Conservation (phyloP, 305 asterid genomes). For the Fraxinus ornus region DNA sequence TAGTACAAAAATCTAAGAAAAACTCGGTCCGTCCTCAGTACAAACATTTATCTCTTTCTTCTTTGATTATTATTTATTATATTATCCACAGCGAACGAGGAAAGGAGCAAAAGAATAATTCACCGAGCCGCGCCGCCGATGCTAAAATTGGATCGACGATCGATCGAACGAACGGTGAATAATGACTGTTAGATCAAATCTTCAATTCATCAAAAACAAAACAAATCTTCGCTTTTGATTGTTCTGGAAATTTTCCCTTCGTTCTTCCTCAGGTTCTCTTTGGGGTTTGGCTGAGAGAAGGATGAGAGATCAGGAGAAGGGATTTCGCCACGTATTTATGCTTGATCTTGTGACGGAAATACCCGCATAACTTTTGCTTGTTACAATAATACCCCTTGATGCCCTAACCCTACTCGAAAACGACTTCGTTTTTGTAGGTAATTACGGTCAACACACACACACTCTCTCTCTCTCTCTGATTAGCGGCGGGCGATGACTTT, state of each 20-base stretch:
- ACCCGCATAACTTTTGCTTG: slow-evolving; percentile 29
- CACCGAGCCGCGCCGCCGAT: background rate
- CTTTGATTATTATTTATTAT: background rate
- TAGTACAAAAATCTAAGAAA: background rate
- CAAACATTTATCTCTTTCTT: background rate
- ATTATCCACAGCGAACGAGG: background rate
- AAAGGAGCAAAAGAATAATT: background rate
- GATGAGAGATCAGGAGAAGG: slow-evolving; percentile 35
- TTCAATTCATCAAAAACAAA: background rate
- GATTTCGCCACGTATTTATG: slow-evolving; percentile 47
- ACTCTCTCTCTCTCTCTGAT: background rate
- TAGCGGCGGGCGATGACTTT: background rate
- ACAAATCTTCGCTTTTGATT: background rate
- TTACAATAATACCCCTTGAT: slow-evolving; percentile 35
- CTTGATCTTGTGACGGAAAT: slow-evolving; percentile 37
- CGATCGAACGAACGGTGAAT: background rate
- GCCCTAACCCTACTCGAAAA: slow-evolving; percentile 28
- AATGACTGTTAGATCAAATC: background rate
- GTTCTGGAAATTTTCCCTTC: slow-evolving; percentile 1
- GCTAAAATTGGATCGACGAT: background rate
- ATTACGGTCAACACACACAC: slow-evolving; percentile 24
- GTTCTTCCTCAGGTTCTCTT: slow-evolving; percentile 12
- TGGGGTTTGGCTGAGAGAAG: background rate
- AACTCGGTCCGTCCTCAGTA: background rate
- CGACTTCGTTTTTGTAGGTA: background rate